Conservation (phyloP, 2,329 filamentous ascomycete genomes). For the Verticillium isaacii region DNA sequence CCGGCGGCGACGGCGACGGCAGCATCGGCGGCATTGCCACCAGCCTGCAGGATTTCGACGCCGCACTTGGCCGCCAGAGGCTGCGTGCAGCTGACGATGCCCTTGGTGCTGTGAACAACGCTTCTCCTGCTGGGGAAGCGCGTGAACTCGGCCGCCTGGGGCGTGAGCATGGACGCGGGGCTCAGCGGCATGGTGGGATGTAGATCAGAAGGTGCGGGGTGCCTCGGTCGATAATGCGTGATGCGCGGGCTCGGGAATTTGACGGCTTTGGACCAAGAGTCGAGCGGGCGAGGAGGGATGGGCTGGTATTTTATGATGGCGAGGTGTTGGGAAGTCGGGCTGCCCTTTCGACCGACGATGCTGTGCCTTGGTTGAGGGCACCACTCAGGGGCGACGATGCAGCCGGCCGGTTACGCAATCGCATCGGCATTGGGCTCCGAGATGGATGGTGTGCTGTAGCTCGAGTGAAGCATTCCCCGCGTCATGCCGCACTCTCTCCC, state of each 20-base stretch:
- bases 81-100: constrained; percentile 86
- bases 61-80: constrained; percentile 86
- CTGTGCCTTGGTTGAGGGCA: not conserved
- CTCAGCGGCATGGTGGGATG: constrained; percentile 39
- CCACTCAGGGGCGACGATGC: not conserved
- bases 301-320: not conserved
- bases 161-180: constrained; percentile 40
- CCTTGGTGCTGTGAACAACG: constrained; percentile 88
- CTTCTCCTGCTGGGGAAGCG: constrained; percentile 78
- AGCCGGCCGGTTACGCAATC: not conserved
- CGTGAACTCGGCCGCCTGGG: constrained; percentile 45
- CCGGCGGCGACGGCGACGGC: constrained; percentile 62
- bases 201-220: not conserved
- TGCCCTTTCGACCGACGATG: not conserved
- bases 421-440: not conserved
- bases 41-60: constrained; percentile 75
- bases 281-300: not conserved
- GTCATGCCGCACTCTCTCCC: not conserved
- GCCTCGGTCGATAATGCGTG: not conserved
- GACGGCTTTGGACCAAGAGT: not conserved
- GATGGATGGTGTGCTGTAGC: not conserved
- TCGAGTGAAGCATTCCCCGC: not conserved
- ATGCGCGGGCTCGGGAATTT: not conserved
- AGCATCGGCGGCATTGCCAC: constrained; percentile 77
- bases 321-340: not conserved